Conservation (phyloP, 2,329 filamentous ascomycete species). For the Epichloe festucae region DNA sequence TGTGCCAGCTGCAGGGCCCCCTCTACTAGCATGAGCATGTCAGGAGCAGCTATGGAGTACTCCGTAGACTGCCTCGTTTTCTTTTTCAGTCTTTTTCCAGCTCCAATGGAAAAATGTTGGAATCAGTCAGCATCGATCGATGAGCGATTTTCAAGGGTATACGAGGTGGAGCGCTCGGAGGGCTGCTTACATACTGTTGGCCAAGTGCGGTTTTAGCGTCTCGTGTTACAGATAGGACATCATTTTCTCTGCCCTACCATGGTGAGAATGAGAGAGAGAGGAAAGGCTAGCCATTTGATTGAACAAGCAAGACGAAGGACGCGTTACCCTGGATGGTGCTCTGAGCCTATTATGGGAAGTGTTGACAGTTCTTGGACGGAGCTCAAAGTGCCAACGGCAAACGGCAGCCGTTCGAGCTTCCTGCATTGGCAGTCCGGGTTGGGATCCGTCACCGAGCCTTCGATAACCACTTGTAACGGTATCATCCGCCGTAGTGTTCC, state of each 20-base stretch:
- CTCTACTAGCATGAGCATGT: too few relatives aligned
- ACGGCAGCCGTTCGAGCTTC: background rate
- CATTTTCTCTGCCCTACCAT: too few relatives aligned
- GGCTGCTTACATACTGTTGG: background rate
- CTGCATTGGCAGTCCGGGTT: background rate
- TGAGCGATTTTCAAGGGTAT: background rate
- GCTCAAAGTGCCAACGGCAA: background rate
- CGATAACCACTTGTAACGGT: background rate
- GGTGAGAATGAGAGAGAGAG: too few relatives aligned
- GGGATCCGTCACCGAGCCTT: background rate
- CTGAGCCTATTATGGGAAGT: too few relatives aligned
- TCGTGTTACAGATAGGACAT: too few relatives aligned
- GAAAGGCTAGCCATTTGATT: too few relatives aligned
- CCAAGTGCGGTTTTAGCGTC: too few relatives aligned
- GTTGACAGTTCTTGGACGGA: too few relatives aligned
- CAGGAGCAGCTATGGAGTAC: too few relatives aligned
- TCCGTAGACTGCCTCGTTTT: too few relatives aligned
- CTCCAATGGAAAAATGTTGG: background rate
- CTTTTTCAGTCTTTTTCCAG: background rate
- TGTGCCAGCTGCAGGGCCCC: background rate
- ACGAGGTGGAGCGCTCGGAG: background rate
- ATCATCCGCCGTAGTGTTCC: background rate
- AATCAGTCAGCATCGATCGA: background rate
- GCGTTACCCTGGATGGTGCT: too few relatives aligned
- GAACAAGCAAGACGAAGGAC: too few relatives aligned